A percentile compares a stretch with the other conserved stretches of the same genome.
Evolutionary conservation across 106 monocot genomes (phyloP).

Genomic region (Platanthera zijinensis): DNA sequence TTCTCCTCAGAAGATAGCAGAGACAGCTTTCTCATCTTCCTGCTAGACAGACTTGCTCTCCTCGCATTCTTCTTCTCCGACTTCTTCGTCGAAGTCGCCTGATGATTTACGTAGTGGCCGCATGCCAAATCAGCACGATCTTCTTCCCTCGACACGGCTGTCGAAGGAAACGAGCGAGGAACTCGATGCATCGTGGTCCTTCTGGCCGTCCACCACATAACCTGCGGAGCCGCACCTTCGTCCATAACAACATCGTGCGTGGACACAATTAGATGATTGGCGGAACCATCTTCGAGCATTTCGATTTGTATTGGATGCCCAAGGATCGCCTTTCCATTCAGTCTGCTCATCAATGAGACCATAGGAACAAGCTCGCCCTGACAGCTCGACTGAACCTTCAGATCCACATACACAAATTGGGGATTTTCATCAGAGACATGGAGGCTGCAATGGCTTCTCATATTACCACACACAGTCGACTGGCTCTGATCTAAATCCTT

Average conservation of each 20-base stretch:
- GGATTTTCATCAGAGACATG: slow-evolving; percentile 35
- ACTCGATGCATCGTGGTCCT: slow-evolving; percentile 72
- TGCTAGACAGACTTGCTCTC: slow-evolving; percentile 29
- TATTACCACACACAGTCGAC: background rate
- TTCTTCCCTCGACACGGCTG: slow-evolving; percentile 34
- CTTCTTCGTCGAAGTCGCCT: slow-evolving; percentile 26
- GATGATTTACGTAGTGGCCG: slow-evolving; percentile 8
- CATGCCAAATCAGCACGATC: slow-evolving; percentile 17
- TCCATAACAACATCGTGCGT: slow-evolving; percentile 23
- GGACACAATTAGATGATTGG: slow-evolving; percentile 18
- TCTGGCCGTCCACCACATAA: slow-evolving; percentile 69
- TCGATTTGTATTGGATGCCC: slow-evolving; percentile 89
- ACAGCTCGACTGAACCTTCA: slow-evolving; percentile 70
- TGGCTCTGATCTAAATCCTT: slow-evolving; percentile 12
- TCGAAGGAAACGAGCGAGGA: slow-evolving; percentile 44
- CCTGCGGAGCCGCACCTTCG: slow-evolving; percentile 28
- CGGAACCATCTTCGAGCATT: slow-evolving; percentile 60
- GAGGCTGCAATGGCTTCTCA: slow-evolving; percentile 2
- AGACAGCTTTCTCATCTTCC: slow-evolving; percentile 59
- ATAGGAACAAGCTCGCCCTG: slow-evolving; percentile 92
- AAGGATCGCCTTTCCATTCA: slow-evolving; percentile 95
- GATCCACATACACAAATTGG: slow-evolving; percentile 58
- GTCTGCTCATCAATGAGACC: slow-evolving; percentile 89
- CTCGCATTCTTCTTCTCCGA: slow-evolving; percentile 41
- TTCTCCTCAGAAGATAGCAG: slow-evolving; percentile 33